Conservation (phyloP, 345 rosid genomes). For the Adansonia digitata region DNA sequence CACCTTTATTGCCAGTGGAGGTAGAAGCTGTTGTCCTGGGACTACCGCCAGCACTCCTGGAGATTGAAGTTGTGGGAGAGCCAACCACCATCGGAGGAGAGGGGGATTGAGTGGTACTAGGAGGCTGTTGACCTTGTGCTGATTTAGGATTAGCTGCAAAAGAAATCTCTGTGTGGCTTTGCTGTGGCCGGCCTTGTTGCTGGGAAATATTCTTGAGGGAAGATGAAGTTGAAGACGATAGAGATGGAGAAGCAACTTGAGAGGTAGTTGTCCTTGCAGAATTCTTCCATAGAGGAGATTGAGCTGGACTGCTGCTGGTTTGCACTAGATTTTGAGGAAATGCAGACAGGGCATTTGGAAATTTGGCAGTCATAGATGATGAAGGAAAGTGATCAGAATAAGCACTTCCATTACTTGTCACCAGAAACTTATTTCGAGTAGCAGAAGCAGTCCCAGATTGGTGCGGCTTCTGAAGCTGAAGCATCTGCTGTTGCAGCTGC, state of each 20-base stretch:
- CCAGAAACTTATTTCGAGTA: conserved; percentile 59
- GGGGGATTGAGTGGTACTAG: conserved; percentile 47
- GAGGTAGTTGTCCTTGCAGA: conserved; percentile 51
- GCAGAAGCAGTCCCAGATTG: conserved; percentile 53
- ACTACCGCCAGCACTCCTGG: conserved; percentile 86
- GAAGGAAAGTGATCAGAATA: conserved; percentile 57
- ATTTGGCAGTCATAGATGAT: conserved; percentile 53
- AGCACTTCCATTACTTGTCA: conserved; percentile 54
- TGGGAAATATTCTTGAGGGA: conserved; percentile 51
- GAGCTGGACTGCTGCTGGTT: conserved; percentile 50
- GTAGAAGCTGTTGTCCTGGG: conserved; percentile 68
- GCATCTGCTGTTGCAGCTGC: conserved; percentile 43
- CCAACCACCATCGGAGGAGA: conserved; percentile 67
- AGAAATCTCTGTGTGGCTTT: conserved; percentile 63
- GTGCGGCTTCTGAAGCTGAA: conserved; percentile 69
- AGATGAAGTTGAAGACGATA: conserved; percentile 47
- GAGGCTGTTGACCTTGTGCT: conserved; percentile 49
- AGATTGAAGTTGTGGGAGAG: conserved; percentile 75
- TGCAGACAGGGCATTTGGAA: conserved; percentile 45
- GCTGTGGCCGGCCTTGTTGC: conserved; percentile 69
- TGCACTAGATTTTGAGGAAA: conserved; percentile 77
- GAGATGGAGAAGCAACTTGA: conserved; percentile 53
- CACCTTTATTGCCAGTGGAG: conserved; percentile 57
- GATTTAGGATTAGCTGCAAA: conserved; percentile 69
- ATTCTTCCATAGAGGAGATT: conserved; percentile 87